Conservation (phyloP, 2,329 filamentous ascomycete genomes). For the Podosphaera fusca region DNA sequence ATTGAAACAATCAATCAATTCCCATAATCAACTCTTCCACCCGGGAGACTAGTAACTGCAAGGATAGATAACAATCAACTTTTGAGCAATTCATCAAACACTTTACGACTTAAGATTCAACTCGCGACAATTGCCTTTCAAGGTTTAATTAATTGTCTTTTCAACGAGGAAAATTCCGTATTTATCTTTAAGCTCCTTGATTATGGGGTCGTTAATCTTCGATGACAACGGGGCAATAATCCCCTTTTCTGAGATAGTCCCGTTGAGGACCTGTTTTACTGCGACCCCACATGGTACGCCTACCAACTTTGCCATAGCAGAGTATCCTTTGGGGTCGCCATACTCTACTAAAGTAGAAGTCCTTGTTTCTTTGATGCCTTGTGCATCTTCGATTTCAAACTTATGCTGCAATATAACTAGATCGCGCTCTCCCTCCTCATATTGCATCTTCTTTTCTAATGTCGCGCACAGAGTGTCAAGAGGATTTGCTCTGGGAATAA, state of each 20-base stretch:
- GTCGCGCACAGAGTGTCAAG: conserved; percentile 80
- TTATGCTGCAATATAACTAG: conserved; percentile 62
- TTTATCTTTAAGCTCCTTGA: conserved; percentile 56
- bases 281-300: conserved; percentile 55
- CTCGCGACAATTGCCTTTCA: not conserved
- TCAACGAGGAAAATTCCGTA: conserved; percentile 52
- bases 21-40: no score
- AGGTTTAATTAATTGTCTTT: conserved; percentile 28
- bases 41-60: no score
- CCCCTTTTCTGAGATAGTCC: conserved; percentile 48
- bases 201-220: conserved; percentile 48
- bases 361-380: conserved; percentile 53
- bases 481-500: conserved; percentile 52
- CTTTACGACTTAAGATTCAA: no score
- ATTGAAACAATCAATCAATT: no score
- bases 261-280: conserved; percentile 55
- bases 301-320: conserved; percentile 64
- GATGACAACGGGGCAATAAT: conserved; percentile 55
- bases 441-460: conserved; percentile 82
- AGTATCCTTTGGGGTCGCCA: conserved; percentile 55
- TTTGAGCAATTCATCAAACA: no score
- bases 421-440: conserved; percentile 60
- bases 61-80: no score
- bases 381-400: conserved; percentile 65
- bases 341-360: conserved; percentile 69